phyloP scores from a whole-genome alignment of 2,329 filamentous ascomycete genomes.

The Aspergillaceae sp. region DNA sequence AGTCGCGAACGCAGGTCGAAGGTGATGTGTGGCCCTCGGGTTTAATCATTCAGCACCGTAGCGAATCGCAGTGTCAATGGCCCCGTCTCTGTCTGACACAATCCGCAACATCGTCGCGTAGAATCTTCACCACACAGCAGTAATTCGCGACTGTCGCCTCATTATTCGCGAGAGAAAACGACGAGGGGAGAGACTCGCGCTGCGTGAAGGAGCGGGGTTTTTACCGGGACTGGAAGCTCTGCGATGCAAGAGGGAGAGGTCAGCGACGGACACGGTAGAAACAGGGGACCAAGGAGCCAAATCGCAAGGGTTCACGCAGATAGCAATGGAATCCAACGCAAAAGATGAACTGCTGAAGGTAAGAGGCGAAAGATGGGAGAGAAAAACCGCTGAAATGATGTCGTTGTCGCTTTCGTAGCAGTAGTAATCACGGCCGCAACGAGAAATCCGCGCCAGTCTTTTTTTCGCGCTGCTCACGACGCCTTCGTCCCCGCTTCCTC shows the following conservation, averaged over 20 bases:
- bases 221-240: neutral
- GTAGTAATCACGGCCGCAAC: neutral
- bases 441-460: conserved; percentile 3
- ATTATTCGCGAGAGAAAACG: neutral
- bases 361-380: too few species aligned
- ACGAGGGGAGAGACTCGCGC: neutral
- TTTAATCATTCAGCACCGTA: neutral
- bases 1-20: too few species aligned
- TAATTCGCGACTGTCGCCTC: neutral
- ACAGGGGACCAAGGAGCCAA: too few species aligned
- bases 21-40: too few species aligned
- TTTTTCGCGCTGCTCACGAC: conserved; percentile 21
- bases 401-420: neutral
- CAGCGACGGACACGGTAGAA: too few species aligned
- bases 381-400: too few species aligned
- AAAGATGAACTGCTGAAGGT: too few species aligned
- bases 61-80: neutral
- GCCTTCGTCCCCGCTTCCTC: conserved; percentile 22
- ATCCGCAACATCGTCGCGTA: neutral
- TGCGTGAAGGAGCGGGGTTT: neutral
- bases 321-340: too few species aligned
- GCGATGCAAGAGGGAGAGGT: too few species aligned
- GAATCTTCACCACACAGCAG: neutral
- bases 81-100: neutral
- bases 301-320: too few species aligned